phyloP scores from a whole-genome alignment of 768 basidiomycete genomes.

The Multifurca ochricompacta region DNA sequence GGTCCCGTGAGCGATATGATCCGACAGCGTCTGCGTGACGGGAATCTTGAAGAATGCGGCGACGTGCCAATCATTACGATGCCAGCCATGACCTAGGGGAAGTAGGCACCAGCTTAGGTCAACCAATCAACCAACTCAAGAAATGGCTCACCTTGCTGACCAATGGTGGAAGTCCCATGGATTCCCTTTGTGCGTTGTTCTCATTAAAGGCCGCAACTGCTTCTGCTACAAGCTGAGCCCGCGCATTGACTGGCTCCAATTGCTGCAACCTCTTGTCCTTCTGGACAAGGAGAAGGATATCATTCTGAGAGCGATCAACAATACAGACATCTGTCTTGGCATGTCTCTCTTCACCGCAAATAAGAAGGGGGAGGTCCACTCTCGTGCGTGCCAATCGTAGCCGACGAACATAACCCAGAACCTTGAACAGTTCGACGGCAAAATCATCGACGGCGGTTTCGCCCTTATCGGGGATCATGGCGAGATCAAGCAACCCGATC shows the following conservation, averaged over 20 bases:
- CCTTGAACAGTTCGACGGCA: not conserved
- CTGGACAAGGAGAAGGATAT: constrained; percentile 12
- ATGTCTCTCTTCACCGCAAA: not conserved
- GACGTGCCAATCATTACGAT: not conserved
- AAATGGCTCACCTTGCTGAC: not conserved
- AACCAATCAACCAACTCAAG: not conserved
- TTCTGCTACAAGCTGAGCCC: not conserved
- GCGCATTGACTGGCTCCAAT: not conserved
- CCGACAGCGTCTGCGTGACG: not conserved
- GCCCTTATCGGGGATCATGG: not conserved
- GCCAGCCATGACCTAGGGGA: not conserved
- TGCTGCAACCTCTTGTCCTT: not conserved
- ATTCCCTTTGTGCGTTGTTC: not conserved
- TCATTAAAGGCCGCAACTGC: not conserved
- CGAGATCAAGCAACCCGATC: not conserved
- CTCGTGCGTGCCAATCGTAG: not conserved
- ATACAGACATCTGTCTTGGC: not conserved
- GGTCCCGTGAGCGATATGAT: not conserved
- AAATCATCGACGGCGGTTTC: constrained; percentile 6
- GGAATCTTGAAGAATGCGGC: constrained; percentile 1
- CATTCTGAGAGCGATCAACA: not conserved
- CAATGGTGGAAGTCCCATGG: not conserved
- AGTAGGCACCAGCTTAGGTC: not conserved
- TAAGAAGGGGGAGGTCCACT: not conserved
- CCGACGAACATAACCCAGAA: not conserved